Conservation (phyloP, 495 filamentous ascomycete species). For the Talaromyces adpressus region DNA sequence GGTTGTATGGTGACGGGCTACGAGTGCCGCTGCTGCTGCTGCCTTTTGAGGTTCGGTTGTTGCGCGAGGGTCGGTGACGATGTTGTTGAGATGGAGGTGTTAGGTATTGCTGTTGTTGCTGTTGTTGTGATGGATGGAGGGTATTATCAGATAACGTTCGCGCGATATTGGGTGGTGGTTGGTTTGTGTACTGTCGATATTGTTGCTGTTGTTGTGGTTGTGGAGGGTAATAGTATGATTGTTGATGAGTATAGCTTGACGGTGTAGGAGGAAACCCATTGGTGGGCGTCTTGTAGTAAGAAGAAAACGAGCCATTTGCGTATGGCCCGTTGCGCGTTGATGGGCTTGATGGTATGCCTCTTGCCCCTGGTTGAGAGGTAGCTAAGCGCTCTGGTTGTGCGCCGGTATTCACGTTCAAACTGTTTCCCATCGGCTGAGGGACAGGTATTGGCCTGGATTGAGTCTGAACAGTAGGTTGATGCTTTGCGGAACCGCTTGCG, state of each 20-base stretch:
- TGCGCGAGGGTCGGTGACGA: slow-evolving; percentile 15
- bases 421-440: not conserved
- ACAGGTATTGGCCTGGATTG: slow-evolving; percentile 3
- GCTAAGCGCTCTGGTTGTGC: slow-evolving; percentile 3
- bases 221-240: slow-evolving; percentile 14
- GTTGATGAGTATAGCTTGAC: not conserved
- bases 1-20: slow-evolving; percentile 2
- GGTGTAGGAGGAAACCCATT: not conserved
- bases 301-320: slow-evolving; percentile 11
- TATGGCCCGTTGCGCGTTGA: not conserved
- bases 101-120: not conserved
- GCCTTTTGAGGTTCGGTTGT: slow-evolving; percentile 17
- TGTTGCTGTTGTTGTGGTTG: slow-evolving; percentile 11
- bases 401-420: not conserved
- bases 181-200: slow-evolving; percentile 15
- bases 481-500: not conserved
- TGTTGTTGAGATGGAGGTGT: slow-evolving; percentile 13
- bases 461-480: not conserved
- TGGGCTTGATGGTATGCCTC: slow-evolving; percentile 3
- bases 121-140: not conserved
- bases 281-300: slow-evolving; percentile 1
- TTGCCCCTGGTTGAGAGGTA: slow-evolving; percentile 9
- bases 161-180: slow-evolving; percentile 10
- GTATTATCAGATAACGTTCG: slow-evolving; percentile 11
- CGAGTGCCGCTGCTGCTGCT: slow-evolving; percentile 12